Conservation (phyloP, 2,329 filamentous ascomycete genomes). For the Neonectria sp. region DNA sequence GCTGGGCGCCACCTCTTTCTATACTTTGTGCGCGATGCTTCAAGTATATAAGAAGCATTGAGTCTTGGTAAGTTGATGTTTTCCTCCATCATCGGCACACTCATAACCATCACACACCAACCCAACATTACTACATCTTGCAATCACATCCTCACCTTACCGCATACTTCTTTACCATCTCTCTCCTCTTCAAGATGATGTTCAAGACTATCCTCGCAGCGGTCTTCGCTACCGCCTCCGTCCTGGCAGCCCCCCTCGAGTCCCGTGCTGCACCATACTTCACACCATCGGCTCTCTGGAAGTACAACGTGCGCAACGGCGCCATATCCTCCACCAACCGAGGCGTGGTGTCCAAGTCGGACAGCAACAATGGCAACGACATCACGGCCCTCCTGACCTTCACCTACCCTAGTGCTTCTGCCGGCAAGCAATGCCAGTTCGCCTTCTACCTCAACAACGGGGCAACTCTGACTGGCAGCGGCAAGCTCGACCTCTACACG, state of each 20-base stretch:
- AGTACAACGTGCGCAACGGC: constrained; percentile 44
- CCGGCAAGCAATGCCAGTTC: constrained; percentile 46
- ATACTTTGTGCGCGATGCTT: neutral
- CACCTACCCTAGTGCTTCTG: constrained; percentile 41
- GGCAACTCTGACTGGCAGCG: constrained; percentile 38
- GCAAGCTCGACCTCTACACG: constrained; percentile 49
- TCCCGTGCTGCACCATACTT: constrained; percentile 35
- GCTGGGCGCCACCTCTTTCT: constrained; percentile 8
- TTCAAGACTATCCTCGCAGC: constrained; percentile 39
- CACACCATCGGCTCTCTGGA: constrained; percentile 39
- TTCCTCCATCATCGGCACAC: neutral
- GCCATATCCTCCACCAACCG: constrained; percentile 36
- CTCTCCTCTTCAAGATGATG: constrained; percentile 36
- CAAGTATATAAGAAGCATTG: constrained; percentile 17
- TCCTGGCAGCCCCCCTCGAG: constrained; percentile 41
- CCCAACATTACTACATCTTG: neutral
- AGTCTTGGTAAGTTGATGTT: neutral
- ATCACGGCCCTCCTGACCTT: constrained; percentile 50
- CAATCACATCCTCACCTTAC: neutral
- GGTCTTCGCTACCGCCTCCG: constrained; percentile 37
- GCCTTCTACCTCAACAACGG: constrained; percentile 44
- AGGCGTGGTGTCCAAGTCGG: constrained; percentile 39
- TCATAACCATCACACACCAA: neutral
- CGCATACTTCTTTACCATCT: neutral
- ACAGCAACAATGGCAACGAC: constrained; percentile 45